These are phyloP conservation scores for Uronychia binucleata DNA, from an alignment of 73 alveolate species.

Conservation along the genomic window DNA sequence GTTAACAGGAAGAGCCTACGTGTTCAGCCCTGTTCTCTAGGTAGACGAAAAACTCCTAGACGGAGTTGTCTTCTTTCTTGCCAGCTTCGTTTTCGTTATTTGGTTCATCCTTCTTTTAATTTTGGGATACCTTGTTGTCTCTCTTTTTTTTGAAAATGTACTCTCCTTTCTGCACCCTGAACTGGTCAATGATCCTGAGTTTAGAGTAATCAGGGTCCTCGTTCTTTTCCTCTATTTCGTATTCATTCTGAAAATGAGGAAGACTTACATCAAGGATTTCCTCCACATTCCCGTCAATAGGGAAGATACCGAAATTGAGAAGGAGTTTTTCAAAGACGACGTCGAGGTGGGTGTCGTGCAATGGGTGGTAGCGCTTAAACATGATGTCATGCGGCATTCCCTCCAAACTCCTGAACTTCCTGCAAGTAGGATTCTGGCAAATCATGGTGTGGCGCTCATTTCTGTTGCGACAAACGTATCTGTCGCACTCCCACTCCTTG, in stretches of 20 bases:
- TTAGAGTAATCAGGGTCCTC: conserved; percentile 35
- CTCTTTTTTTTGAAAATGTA: neutral
- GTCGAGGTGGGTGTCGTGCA: conserved; percentile 9
- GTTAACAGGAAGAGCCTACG: neutral
- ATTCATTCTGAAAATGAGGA: conserved; percentile 6
- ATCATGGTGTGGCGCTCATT: conserved; percentile 32
- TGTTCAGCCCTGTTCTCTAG: neutral
- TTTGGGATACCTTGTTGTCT: neutral
- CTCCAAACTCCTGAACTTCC: conserved; percentile 10
- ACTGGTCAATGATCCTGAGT: conserved; percentile 18
- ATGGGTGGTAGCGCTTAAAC: conserved; percentile 18
- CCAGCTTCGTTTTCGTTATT: neutral
- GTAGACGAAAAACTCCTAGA: neutral
- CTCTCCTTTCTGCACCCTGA: neutral
- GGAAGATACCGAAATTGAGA: conserved; percentile 36
- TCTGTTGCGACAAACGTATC: neutral
- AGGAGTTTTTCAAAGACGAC: conserved; percentile 26
- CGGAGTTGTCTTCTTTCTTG: neutral
- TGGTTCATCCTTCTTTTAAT: neutral
- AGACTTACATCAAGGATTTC: conserved; percentile 15
- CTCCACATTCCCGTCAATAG: conserved; percentile 33
- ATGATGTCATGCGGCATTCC: conserved; percentile 33
- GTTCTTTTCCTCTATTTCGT: conserved; percentile 22
- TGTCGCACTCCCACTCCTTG: conserved; percentile 32
- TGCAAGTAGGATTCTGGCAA: conserved; percentile 22